Percentiles rank a stretch among this genome's conserved stretches.
Conservation (phyloP, 345 rosid species). For the Jatropha curcas region DNA sequence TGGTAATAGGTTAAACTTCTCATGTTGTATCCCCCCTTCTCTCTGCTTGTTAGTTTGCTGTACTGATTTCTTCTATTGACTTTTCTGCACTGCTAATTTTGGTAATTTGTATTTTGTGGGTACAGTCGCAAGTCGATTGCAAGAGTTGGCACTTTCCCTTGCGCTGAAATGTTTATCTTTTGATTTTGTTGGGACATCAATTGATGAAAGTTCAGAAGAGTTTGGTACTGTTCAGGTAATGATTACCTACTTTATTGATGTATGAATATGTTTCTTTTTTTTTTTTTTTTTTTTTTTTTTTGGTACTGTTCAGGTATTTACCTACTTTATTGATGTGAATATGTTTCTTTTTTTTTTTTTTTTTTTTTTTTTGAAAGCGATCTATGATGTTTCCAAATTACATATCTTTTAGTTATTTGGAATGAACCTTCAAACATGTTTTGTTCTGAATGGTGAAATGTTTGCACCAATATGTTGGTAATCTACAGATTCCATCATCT, state of each 20-base stretch:
- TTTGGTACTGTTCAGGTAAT: constrained; percentile 98
- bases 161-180: constrained; percentile 91
- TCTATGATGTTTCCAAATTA: no score
- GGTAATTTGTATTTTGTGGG: constrained; percentile 25
- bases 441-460: neutral
- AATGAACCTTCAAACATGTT: no score
- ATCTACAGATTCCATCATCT: constrained; percentile 73
- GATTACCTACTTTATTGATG: neutral
- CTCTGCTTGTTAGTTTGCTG: neutral
- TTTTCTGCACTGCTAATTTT: constrained; percentile 8
- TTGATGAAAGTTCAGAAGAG: constrained; percentile 98
- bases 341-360: no score
- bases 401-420: no score
- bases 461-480: constrained; percentile 11
- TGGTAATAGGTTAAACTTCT: constrained; percentile 47
- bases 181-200: constrained; percentile 96
- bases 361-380: no score
- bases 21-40: neutral
- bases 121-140: constrained; percentile 71
- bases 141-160: constrained; percentile 96
- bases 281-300: no score
- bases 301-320: no score
- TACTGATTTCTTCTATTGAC: neutral
- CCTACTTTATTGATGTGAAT: no score
- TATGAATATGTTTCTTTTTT: neutral